Percentiles rank a stretch among this genome's conserved stretches.
phyloP scores from a whole-genome alignment of 176 grass and related monocot species.

The Phragmites australis region DNA sequence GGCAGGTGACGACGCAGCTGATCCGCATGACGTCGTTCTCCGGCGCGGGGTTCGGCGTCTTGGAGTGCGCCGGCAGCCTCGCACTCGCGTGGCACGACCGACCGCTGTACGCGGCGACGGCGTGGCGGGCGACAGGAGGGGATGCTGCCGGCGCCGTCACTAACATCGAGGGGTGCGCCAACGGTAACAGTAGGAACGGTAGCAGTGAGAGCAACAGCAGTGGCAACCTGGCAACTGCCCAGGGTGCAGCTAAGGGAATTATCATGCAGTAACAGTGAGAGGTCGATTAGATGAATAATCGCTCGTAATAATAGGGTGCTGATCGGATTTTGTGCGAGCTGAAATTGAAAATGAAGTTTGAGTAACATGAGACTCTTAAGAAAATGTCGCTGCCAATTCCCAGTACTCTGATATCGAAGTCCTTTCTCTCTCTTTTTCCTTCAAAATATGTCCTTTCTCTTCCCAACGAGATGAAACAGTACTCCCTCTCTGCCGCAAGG shows the following conservation, averaged over 20 bases:
- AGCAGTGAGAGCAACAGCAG: background rate
- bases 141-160: background rate
- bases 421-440: too few species aligned
- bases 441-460: too few species aligned
- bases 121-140: slow-evolving; percentile 36
- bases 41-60: slow-evolving; percentile 49
- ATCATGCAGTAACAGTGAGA: background rate
- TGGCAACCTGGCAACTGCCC: background rate
- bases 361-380: background rate
- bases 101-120: slow-evolving; percentile 58
- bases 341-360: background rate
- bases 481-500: background rate
- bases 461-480: background rate
- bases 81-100: slow-evolving; percentile 56
- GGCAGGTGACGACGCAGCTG: slow-evolving; percentile 49
- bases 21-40: slow-evolving; percentile 29
- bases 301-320: background rate
- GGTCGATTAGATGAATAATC: background rate
- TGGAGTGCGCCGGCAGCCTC: slow-evolving; percentile 58
- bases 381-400: background rate
- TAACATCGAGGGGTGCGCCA: background rate
- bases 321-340: background rate
- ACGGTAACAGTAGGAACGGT: background rate
- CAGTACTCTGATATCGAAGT: background rate
- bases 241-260: background rate